Evolutionary conservation across 805 yeast species (phyloP).

Genomic region (Vanderwaltozyma yarrowii): DNA sequence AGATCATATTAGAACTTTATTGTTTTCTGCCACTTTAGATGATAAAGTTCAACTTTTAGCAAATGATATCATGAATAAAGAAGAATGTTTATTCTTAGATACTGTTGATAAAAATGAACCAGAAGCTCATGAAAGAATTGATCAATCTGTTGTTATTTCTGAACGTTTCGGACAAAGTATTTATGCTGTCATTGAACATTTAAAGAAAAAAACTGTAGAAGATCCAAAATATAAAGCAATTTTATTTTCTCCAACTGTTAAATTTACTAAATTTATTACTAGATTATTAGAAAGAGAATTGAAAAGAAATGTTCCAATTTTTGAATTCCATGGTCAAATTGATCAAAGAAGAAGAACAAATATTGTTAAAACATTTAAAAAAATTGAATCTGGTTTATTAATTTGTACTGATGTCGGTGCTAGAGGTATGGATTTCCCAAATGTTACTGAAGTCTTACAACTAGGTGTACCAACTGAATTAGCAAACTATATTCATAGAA

Average conservation of each 20-base stretch:
- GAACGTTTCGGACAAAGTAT: constrained; percentile 46
- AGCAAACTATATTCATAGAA: constrained; percentile 82
- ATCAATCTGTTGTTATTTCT: constrained; percentile 53
- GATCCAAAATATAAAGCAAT: constrained; percentile 58
- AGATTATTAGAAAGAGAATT: constrained; percentile 30
- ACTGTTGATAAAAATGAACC: constrained; percentile 66
- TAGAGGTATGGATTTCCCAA: constrained; percentile 92
- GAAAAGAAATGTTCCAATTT: constrained; percentile 23
- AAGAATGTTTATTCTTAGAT: constrained; percentile 52
- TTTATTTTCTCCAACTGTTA: constrained; percentile 72
- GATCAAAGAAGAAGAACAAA: constrained; percentile 59
- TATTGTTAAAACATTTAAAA: constrained; percentile 45
- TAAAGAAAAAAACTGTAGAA: constrained; percentile 33
- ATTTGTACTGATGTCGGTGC: constrained; percentile 92
- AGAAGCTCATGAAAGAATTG: constrained; percentile 68
- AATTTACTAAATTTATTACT: constrained; percentile 50
- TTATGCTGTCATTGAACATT: constrained; percentile 44
- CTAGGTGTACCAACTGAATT: constrained; percentile 63
- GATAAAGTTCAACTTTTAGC: constrained; percentile 59
- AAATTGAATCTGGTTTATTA: constrained; percentile 41
- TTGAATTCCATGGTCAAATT: constrained; percentile 62
- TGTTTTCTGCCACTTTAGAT: constrained; percentile 86
- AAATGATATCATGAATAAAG: constrained; percentile 39
- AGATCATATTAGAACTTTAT: constrained; percentile 46
- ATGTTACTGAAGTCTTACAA: constrained; percentile 78